Evolutionary conservation across 805 yeast genomes (phyloP).

Genomic region (Saccharomyces eubayanus): DNA sequence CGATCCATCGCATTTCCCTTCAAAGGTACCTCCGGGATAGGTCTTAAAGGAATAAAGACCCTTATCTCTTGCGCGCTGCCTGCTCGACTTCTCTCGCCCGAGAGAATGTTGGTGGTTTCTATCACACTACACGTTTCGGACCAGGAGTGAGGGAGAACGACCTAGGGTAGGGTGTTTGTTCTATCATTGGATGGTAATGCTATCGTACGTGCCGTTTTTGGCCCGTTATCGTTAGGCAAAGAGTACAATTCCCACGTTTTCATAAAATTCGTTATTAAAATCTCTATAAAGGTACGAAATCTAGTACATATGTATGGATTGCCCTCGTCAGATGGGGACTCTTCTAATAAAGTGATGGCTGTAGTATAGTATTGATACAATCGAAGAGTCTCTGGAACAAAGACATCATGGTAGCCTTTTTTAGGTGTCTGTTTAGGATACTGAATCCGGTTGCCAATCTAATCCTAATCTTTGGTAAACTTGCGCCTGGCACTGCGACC

Average conservation of each 20-base stretch:
- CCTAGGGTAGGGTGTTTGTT: background rate
- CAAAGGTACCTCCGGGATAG: background rate
- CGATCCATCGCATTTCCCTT: background rate
- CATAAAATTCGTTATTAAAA: background rate
- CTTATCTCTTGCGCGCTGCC: background rate
- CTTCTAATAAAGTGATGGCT: background rate
- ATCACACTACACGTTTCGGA: background rate
- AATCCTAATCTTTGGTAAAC: constrained; percentile 48
- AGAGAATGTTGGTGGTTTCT: background rate
- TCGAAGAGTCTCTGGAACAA: background rate
- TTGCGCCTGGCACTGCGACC: constrained; percentile 52
- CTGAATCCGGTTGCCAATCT: constrained; percentile 43
- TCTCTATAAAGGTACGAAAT: background rate
- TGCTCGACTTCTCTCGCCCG: background rate
- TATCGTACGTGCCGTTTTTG: background rate
- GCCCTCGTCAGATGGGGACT: background rate
- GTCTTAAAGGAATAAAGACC: background rate
- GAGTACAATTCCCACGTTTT: background rate
- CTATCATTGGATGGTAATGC: background rate
- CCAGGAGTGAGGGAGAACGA: background rate
- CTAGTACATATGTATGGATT: background rate
- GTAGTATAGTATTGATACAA: background rate
- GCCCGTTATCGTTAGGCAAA: background rate
- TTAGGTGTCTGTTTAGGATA: background rate
- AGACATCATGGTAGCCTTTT: background rate